phyloP scores from a whole-genome alignment of 2,329 filamentous ascomycete species.

The Huntiella bhutanensis region DNA sequence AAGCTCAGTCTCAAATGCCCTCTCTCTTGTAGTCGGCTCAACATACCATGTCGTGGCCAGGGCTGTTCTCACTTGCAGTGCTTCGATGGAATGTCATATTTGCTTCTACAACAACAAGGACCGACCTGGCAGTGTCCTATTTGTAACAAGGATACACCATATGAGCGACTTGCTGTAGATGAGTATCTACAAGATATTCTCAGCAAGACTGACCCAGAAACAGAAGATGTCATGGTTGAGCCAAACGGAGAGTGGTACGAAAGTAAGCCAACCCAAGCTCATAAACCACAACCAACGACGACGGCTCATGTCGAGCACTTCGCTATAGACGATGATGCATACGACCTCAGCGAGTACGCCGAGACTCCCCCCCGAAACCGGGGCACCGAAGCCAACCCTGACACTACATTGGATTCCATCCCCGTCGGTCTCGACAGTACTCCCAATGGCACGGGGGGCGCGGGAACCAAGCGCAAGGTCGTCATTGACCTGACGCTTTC shows the following conservation, averaged over 20 bases:
- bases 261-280: neutral
- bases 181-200: conserved; percentile 81
- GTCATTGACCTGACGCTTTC: conserved; percentile 42
- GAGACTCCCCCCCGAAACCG: neutral
- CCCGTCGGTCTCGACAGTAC: neutral
- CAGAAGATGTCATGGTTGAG: conserved; percentile 79
- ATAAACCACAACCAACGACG: neutral
- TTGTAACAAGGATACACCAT: conserved; percentile 68
- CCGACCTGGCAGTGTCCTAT: conserved; percentile 95
- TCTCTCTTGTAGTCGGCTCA: conserved; percentile 66
- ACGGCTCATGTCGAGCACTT: conserved; percentile 31
- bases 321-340: conserved; percentile 11
- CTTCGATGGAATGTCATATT: conserved; percentile 81
- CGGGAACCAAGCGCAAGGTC: conserved; percentile 30
- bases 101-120: conserved; percentile 87
- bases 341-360: neutral
- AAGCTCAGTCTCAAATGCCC: conserved; percentile 87
- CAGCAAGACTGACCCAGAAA: conserved; percentile 44
- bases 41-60: conserved; percentile 58
- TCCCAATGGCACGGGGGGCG: conserved; percentile 14
- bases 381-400: neutral
- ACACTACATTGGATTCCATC: neutral
- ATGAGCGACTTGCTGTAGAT: conserved; percentile 69
- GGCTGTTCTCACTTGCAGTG: conserved; percentile 81
- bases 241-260: conserved; percentile 59